Base-by-base conservation (phyloP, 768 basidiomycete species). In the Grammothele lineata region DNA sequence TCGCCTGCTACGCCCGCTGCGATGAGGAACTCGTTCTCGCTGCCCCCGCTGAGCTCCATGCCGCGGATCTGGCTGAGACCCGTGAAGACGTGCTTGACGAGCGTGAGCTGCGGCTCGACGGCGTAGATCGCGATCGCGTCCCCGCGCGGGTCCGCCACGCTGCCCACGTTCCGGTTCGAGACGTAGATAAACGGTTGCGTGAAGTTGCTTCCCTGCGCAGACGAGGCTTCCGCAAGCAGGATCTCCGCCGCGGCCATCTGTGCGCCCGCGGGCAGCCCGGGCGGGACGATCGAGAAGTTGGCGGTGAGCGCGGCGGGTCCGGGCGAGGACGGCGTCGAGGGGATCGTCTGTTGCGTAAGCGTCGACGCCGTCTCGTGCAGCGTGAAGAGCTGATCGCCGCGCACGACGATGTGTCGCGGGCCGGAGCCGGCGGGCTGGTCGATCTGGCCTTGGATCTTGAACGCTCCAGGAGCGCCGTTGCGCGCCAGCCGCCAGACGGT, bases 71-170 rank as follows among this genome's bases (percentile, higher is more conserved):
- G 78, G 54, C 78, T 67, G 38, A 84, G 62, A 9, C 81, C 80
- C 0, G 82, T 85, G 65, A 73, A 83, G 17, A 83, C 75, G 47
- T 85, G 78, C 22, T 68, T 67, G 24, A 79, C 57, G 41, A 80
- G 63, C 23, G 60, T 58, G 30, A 81, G 60, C 56, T 64, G 23
- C 69, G 63, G 59, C 60, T 70, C 64, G 30, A 78, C 59, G 53
- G 77, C 70, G 55, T 76, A 82, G 40, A 85, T 77, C 8, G 78
- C 82, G 41, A 86, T 80, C 1, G 81, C 69, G 61, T 86, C 84
- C 12, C 81, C 80, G 11, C 73, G 71, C 21, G 76, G 60, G 45
- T 78, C 77, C 43, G 59, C 18, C 8, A 7, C 14, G 8, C 8
- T 56, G 47, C 73, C 77, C 0, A 66, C 66, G 62, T 86, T 84